Evolutionary conservation across 1,284 basidiomycete genomes (phyloP).

Genomic region (Dichomitus squalens): DNA sequence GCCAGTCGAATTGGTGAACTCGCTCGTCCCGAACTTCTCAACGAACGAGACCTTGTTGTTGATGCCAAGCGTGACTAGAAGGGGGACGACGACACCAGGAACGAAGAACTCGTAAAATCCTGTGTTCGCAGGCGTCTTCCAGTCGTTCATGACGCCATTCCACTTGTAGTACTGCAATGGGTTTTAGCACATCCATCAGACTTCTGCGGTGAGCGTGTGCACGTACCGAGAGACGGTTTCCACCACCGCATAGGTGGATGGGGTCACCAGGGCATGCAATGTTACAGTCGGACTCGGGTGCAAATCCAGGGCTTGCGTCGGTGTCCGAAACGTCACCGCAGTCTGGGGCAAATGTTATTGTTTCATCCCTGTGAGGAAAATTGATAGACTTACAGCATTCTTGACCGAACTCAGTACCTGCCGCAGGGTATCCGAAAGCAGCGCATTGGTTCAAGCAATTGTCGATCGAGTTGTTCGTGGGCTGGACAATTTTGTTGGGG

Average conservation of each 20-base stretch:
- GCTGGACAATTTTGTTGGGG: slow-evolving; percentile 59
- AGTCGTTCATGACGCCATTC: slow-evolving; percentile 58
- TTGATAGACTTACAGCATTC: slow-evolving; percentile 65
- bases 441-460: slow-evolving; percentile 67
- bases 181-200: neutral
- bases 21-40: slow-evolving; percentile 61
- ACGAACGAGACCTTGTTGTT: slow-evolving; percentile 80
- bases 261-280: slow-evolving; percentile 70
- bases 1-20: slow-evolving; percentile 67
- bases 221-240: slow-evolving; percentile 36
- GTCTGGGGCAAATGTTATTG: slow-evolving; percentile 38
- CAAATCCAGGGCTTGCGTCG: slow-evolving; percentile 42
- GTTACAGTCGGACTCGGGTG: slow-evolving; percentile 54
- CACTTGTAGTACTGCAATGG: slow-evolving; percentile 48
- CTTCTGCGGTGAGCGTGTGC: neutral
- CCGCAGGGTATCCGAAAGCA: slow-evolving; percentile 64
- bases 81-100: slow-evolving; percentile 64
- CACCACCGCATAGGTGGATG: slow-evolving; percentile 63
- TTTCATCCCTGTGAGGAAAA: neutral
- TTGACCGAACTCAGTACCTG: slow-evolving; percentile 59
- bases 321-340: slow-evolving; percentile 66
- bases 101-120: slow-evolving; percentile 73
- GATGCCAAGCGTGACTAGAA: slow-evolving; percentile 72
- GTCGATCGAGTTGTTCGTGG: slow-evolving; percentile 60
- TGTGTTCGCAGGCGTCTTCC: slow-evolving; percentile 63